phyloP scores from a whole-genome alignment of 225 moss, liverwort and hornwort species.

The Straminergon stramineum region DNA sequence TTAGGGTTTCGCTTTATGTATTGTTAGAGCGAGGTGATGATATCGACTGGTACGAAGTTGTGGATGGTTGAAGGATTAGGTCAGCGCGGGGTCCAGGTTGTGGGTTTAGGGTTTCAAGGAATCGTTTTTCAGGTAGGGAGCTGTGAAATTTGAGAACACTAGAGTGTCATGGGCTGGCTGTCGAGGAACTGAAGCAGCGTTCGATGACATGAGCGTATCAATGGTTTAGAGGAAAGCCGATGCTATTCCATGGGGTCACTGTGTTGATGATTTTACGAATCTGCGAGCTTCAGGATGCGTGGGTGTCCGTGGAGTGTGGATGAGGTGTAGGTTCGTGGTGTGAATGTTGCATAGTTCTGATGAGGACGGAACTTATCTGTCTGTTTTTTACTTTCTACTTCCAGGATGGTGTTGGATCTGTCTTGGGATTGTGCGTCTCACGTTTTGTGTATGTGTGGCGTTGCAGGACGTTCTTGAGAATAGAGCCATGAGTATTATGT shows the following conservation, averaged over 20 bases:
- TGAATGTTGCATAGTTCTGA: background rate
- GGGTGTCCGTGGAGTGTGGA: background rate
- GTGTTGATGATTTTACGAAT: background rate
- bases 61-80: background rate
- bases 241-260: background rate
- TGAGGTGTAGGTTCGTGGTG: background rate
- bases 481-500: background rate
- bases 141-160: background rate
- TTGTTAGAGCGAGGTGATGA: background rate
- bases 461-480: background rate
- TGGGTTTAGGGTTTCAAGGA: background rate
- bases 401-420: background rate
- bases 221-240: background rate
- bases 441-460: background rate
- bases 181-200: background rate
- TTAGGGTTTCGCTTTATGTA: background rate
- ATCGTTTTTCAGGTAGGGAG: rapidly evolving
- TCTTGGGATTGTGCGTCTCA: background rate
- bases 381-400: background rate
- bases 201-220: background rate
- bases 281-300: background rate
- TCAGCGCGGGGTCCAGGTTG: background rate
- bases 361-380: background rate
- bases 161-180: too few relatives aligned
- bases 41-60: too few relatives aligned